Conservation (phyloP, 228 moss, liverwort and hornwort genomes). For the Sphagnum magellanicum region DNA sequence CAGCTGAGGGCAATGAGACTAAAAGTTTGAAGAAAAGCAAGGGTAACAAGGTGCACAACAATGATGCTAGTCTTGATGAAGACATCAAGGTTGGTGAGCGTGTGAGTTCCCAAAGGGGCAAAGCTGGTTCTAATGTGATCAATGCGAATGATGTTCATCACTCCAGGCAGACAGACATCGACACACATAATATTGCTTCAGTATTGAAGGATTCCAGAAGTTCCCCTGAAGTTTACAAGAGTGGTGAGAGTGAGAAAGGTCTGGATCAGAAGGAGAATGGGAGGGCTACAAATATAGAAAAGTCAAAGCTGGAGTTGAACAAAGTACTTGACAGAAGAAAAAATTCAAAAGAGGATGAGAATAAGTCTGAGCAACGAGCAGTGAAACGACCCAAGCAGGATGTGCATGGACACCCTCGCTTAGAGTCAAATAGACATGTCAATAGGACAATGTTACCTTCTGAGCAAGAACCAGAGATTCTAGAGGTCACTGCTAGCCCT, state of each 20-base stretch:
- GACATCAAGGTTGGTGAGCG: conserved; percentile 38
- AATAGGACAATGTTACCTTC: conserved; percentile 4
- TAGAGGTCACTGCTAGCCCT: background rate
- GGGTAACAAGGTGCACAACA: conserved; percentile 32
- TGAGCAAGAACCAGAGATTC: background rate
- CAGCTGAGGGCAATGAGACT: conserved; percentile 48
- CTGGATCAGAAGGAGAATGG: conserved; percentile 32
- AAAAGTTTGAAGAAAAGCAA: conserved; percentile 53
- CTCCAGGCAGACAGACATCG: conserved; percentile 29
- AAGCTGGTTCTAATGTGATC: conserved; percentile 29
- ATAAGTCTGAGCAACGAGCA: conserved; percentile 47
- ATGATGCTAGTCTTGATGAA: conserved; percentile 44
- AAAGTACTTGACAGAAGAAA: conserved; percentile 29
- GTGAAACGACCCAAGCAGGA: conserved; percentile 50
- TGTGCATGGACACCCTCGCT: background rate
- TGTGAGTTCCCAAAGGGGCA: conserved; percentile 28
- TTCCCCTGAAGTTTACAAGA: conserved; percentile 24
- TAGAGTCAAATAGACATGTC: conserved; percentile 11
- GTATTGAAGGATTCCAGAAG: conserved; percentile 52
- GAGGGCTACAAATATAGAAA: no score
- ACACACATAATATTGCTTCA: conserved; percentile 35
- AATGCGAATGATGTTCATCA: conserved; percentile 30
- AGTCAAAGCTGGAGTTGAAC: no score
- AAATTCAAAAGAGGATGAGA: conserved; percentile 57
- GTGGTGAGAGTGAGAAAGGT: conserved; percentile 40